Evolutionary conservation across 208 protist species (phyloP), one percentile per base, ranked within the genome.

Genomic region (Trypanosoma melophagium): DNA sequence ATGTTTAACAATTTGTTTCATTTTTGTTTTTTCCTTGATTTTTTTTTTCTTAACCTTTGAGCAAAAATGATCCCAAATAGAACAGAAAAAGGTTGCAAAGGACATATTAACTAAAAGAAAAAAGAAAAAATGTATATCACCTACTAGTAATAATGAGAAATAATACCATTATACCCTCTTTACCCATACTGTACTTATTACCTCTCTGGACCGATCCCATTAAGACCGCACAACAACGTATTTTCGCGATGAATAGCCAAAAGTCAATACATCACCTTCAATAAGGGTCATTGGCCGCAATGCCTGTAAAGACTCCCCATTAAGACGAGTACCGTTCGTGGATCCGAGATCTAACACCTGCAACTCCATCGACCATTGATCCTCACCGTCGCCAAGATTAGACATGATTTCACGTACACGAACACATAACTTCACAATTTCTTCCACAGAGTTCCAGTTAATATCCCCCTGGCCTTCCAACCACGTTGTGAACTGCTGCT

Each of bases 291-390:
- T 65, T 10, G 80, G 63, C 54, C 58, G 55, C 31, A 68, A 77
- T 9, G 86, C 73, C 7, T 55, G 19, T 21, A 94, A 19, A 10
- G 41, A 56, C 64, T 81, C 79, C 7, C 79, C 83, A 64, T 96
- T 93, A 14, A 92, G 56, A 22, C 67, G 71, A 12, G 80, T 89
- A 19, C 81, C 80, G 61, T 96, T 93, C 0, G 90, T 93, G 2
- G 86, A 92, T 42, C 61, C 64, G 16, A 96, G 66, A 66, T 96
- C 90, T 5, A 79, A 66, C 22, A 96, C 47, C 66, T 86, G 79
- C 57, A 96, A 59, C 63, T 94, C 84, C 55, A 85, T 62, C 35
- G 64, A 55, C 89, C 86, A 92, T 56, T 35, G 17, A 45, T 70
- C 65, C 8, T 71, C 58, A 7, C 40, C 70, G 41, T 80, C 71